Percentiles rank a stretch among this genome's conserved stretches.
phyloP scores from a whole-genome alignment of 495 filamentous ascomycete species.

The Penicillium roqueforti region DNA sequence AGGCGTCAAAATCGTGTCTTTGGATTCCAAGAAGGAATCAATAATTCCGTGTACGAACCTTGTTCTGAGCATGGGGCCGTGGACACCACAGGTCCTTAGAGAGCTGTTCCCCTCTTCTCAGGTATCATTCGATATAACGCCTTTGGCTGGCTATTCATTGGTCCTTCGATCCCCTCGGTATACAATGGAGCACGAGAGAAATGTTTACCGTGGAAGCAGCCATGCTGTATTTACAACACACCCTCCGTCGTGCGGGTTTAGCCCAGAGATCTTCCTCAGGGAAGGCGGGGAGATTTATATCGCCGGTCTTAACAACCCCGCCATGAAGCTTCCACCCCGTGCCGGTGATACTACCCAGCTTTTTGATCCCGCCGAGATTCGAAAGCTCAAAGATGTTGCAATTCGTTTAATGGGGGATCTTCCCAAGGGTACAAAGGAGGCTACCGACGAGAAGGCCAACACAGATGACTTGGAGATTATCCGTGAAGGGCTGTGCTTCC shows the following conservation, averaged over 20 bases:
- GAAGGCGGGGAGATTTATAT: constrained; percentile 64
- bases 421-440: constrained; percentile 11
- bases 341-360: constrained; percentile 44
- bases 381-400: constrained; percentile 50
- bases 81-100: constrained; percentile 60
- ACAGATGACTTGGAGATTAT: constrained; percentile 58
- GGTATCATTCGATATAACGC: constrained; percentile 49
- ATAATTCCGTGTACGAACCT: constrained; percentile 50
- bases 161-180: constrained; percentile 60
- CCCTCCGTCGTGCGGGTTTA: constrained; percentile 47
- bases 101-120: constrained; percentile 57
- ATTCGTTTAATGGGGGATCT: constrained; percentile 50
- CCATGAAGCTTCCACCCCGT: constrained; percentile 53
- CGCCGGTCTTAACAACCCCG: constrained; percentile 62
- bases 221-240: constrained; percentile 68
- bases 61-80: constrained; percentile 64
- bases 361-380: constrained; percentile 43
- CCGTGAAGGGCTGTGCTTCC: constrained; percentile 65
- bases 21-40: constrained; percentile 20
- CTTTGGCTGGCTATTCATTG: constrained; percentile 69
- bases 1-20: constrained; percentile 44
- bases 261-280: constrained; percentile 70
- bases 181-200: constrained; percentile 25
- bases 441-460: constrained; percentile 21
- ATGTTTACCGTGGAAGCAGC: constrained; percentile 40